phyloP scores from a whole-genome alignment of 345 rosid species.

The Gossypium turneri region DNA sequence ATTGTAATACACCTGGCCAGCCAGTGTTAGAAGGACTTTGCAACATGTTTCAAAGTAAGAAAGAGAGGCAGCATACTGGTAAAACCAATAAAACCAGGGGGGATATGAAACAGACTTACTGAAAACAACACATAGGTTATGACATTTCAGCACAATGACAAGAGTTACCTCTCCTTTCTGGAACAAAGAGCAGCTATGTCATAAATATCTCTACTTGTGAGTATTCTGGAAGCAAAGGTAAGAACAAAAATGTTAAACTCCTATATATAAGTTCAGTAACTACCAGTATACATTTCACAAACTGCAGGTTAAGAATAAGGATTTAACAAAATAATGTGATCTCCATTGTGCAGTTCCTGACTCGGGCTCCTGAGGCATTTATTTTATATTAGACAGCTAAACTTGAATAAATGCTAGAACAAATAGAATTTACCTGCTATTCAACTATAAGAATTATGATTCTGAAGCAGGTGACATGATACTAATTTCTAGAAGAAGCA shows the following conservation, averaged over 20 bases:
- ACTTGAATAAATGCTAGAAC: background rate
- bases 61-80: background rate
- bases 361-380: background rate
- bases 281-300: background rate
- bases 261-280: background rate
- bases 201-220: constrained; percentile 60
- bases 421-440: background rate
- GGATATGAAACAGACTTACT: background rate
- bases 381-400: background rate
- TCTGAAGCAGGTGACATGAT: background rate
- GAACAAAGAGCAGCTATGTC: constrained; percentile 91
- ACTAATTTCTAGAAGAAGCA: background rate
- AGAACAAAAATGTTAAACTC: background rate
- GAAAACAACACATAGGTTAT: background rate
- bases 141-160: background rate
- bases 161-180: constrained; percentile 57
- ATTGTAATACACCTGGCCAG: background rate
- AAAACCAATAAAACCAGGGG: background rate
- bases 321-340: background rate
- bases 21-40: background rate
- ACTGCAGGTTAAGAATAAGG: constrained; percentile 1
- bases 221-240: constrained; percentile 40
- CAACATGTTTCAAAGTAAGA: constrained; percentile 1
- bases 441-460: background rate
- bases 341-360: background rate